Conservation (phyloP, 306 rosid species). For the Cicer bijugum region DNA sequence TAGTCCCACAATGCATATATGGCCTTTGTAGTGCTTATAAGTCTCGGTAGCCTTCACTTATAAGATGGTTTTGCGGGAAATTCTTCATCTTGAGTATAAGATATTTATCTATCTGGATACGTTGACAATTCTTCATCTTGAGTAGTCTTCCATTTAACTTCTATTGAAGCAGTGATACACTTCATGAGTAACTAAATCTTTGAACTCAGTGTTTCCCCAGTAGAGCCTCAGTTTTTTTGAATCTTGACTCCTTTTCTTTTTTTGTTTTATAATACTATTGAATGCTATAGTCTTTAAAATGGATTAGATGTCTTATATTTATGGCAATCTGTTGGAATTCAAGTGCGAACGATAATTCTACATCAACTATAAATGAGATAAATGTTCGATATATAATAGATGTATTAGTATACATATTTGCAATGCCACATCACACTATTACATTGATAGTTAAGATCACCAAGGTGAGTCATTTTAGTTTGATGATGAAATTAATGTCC, state of each 20-base stretch:
- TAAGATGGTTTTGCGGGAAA: not conserved
- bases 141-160: conserved; percentile 1
- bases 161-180: not conserved
- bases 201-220: not conserved
- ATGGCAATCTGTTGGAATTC: not conserved
- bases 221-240: not conserved
- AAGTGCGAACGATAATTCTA: too few species aligned
- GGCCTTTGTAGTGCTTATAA: not conserved
- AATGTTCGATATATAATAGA: too few species aligned
- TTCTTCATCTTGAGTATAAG: too few species aligned
- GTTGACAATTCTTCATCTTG: conserved; percentile 12
- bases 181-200: conserved; percentile 5
- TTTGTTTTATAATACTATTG: too few species aligned
- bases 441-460: too few species aligned
- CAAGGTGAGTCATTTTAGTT: too few species aligned
- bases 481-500: too few species aligned
- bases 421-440: too few species aligned
- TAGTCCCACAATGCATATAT: not conserved
- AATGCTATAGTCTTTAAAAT: too few species aligned
- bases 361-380: too few species aligned
- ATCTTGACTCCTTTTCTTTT: too few species aligned
- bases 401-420: too few species aligned
- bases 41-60: not conserved
- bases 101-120: not conserved
- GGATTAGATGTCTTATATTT: not conserved